Conservation (phyloP, 1,139 yeast genomes). For the Candida sp. region DNA sequence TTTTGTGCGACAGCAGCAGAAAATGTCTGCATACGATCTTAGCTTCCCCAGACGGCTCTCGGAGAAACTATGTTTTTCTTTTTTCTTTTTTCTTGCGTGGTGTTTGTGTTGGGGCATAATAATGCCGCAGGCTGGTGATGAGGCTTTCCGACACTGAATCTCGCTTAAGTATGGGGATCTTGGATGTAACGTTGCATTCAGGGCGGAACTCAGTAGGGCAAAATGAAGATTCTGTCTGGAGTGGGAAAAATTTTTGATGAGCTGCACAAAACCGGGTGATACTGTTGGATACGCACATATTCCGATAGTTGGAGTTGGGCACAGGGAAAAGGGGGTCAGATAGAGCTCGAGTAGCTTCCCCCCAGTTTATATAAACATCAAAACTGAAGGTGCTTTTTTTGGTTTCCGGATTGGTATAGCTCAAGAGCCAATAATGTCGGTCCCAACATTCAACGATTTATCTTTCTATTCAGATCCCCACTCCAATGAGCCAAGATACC, state of each 20-base stretch:
- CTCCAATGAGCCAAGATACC: constrained; percentile 30
- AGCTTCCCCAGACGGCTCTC: too few relatives aligned
- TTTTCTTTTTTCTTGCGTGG: neutral
- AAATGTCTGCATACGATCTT: too few relatives aligned
- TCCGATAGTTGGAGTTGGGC: neutral
- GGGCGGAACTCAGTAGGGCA: neutral
- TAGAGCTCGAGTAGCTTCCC: neutral
- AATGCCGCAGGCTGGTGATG: neutral
- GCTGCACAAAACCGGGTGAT: neutral
- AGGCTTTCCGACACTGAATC: neutral
- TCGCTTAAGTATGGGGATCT: constrained; percentile 5
- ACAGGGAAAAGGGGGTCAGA: neutral
- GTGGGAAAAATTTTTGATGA: too few relatives aligned
- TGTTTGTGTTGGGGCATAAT: neutral
- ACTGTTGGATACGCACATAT: neutral
- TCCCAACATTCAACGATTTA: constrained; percentile 38
- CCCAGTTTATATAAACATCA: neutral
- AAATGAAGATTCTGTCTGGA: neutral
- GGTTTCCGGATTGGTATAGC: neutral
- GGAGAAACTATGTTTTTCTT: too few relatives aligned
- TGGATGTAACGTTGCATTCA: constrained; percentile 14
- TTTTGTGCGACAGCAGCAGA: too few relatives aligned
- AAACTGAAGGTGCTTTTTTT: neutral
- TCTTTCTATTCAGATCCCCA: constrained; percentile 36
- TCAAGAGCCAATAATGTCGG: constrained; percentile 11